phyloP scores from a whole-genome alignment of 805 yeast species.

The Ogataea neopini region DNA sequence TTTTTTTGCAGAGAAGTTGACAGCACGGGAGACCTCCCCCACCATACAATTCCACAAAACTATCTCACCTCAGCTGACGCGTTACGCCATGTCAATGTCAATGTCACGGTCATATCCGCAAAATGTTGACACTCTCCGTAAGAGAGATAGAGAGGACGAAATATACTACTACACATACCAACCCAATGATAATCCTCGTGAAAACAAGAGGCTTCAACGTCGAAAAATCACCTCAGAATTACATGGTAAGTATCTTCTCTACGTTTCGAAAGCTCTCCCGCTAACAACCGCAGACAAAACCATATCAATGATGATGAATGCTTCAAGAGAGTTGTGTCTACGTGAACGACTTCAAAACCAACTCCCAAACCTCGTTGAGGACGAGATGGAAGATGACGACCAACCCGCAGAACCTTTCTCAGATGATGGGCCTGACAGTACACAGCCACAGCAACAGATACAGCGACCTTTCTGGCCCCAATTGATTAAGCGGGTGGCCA shows the following conservation, averaged over 20 bases:
- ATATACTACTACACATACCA: too few relatives aligned
- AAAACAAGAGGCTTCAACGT: constrained; percentile 11
- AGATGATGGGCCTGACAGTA: background rate
- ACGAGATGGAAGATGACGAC: constrained; percentile 1
- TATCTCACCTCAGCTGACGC: too few relatives aligned
- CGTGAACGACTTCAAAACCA: constrained; percentile 13
- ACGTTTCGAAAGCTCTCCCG: too few relatives aligned
- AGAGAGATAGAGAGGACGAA: background rate
- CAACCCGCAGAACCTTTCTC: constrained; percentile 1
- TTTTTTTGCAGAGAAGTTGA: too few relatives aligned
- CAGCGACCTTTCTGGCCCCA: too few relatives aligned
- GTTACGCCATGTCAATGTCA: too few relatives aligned
- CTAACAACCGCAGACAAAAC: constrained; percentile 29
- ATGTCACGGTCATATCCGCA: background rate
- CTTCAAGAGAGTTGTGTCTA: constrained; percentile 21
- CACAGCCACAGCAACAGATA: too few relatives aligned
- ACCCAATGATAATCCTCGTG: background rate
- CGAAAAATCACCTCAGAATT: constrained; percentile 21
- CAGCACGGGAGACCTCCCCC: too few relatives aligned
- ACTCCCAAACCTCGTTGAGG: constrained; percentile 2
- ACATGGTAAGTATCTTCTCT: constrained; percentile 27
- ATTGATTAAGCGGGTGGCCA: too few relatives aligned
- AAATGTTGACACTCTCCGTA: background rate
- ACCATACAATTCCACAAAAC: too few relatives aligned
- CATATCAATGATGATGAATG: constrained; percentile 32